Evolutionary conservation across 257 asterid genomes (phyloP), one percentile per base, ranked within the genome.

Genomic region (Solanum gandarillasii): DNA sequence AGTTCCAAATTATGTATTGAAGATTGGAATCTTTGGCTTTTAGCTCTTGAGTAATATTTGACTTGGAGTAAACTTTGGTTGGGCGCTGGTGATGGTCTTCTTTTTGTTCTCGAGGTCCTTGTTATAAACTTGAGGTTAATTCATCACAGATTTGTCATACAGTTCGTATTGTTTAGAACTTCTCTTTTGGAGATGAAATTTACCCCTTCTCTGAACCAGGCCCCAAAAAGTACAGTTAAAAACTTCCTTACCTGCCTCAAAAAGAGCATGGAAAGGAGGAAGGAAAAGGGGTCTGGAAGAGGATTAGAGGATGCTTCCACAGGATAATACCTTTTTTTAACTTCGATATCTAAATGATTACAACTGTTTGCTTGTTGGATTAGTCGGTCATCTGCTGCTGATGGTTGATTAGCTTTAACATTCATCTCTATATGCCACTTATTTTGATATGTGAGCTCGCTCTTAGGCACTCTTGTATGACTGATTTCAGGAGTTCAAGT

Each of bases 401-500:
- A 46, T 46, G 85, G 39, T 29, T 82, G 85, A 82, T 82, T 31
- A 29, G 31, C 9, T 82, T 82, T 82, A 10, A 29, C 21, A 82
- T 82, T 48, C 43, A 81, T 82, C 43, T 82, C 41, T 82, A 48
- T 82, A 10, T 31, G 21, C 34, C 70, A 48, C 86, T 48, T 82
- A 18, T 20, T 82, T 18, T 46, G 86, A 48, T 62, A 43, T 71
- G 73, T 73, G 60, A 71, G 88, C 32, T 34, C 7, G 52, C 21
- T 72, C 38, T 71, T 86, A 31, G 27, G 65, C 71, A 39, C 68
- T 86, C 72, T 29, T 11, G 70, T 48, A 14, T 73, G 73, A 86
- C 52, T 43, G 34, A 68, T 71, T 35, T 85, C 98, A 96, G 99
- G 99, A 98, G 92, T 95, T 96, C 93, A 95, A 96, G 91, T 98